A percentile compares a stretch with the other conserved stretches of the same genome.
These are phyloP conservation scores for Sporisorium sorghi DNA, from an alignment of 1,284 basidiomycete genomes.

Conservation along the genomic window DNA sequence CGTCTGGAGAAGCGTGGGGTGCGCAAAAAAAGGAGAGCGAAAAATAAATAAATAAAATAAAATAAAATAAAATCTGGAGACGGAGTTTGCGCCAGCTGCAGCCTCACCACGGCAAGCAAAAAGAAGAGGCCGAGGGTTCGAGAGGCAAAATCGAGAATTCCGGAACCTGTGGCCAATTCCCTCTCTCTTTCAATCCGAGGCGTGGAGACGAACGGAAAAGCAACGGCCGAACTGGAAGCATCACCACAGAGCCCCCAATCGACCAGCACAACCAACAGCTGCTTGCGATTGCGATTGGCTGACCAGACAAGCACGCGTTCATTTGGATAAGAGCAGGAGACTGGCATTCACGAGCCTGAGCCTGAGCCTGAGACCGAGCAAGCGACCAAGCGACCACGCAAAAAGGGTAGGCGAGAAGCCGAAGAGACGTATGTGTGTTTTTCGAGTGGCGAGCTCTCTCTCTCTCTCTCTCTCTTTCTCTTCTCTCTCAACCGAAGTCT, in stretches of 20 bases:
- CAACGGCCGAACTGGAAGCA: neutral
- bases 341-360: constrained; percentile 3
- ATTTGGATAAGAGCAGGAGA: too few species aligned
- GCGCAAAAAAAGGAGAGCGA: neutral
- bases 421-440: neutral
- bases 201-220: neutral
- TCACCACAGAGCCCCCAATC: too few species aligned
- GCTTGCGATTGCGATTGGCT: constrained; percentile 1
- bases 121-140: constrained; percentile 17
- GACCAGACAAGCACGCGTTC: constrained; percentile 2
- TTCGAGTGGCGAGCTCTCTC: neutral
- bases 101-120: neutral
- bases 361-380: neutral
- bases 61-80: too few species aligned
- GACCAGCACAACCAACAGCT: neutral
- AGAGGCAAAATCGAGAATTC: neutral
- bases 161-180: too few species aligned
- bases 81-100: neutral
- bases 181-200: too few species aligned
- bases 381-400: neutral
- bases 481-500: neutral
- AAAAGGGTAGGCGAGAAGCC: constrained; percentile 11
- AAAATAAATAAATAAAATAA: neutral
- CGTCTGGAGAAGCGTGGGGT: constrained; percentile 10
- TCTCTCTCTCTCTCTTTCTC: neutral